Evolutionary conservation across 164 flowering plant species (phyloP), one percentile per base, ranked within the genome.

Genomic region (Berberis thunbergii): DNA sequence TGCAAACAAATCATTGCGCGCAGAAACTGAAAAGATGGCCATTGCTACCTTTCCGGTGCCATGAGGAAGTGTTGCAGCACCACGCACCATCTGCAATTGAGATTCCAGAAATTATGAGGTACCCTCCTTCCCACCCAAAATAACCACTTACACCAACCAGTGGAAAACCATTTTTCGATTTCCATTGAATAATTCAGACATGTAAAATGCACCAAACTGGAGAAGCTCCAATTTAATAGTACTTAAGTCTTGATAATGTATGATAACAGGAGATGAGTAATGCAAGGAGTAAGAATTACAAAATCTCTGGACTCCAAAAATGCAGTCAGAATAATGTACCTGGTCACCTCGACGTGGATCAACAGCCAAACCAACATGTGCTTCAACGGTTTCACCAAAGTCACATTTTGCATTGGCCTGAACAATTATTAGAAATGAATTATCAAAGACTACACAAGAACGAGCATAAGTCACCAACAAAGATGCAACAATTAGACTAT

Each of bases 311-410:
- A 1, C 10, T 3, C 10, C 0, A 57, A 45, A 2, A 44, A 59
- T 4, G 49, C 7, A 59, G 11, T 13, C 62, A 6, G 11, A 44
- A 39, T 0, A 70, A 54, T 54, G 52, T 73, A 87, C 96, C 95
- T 83, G 82, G 70, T 92, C 94, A 72, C 84, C 85, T 67, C 88
- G 84, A 41, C 84, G 81, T 59, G 77, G 76, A 52, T 88, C 89
- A 71, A 88, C 78, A 52, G 84, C 89, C 84, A 95, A 73, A 11
- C 74, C 78, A 13, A 85, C 97, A 73, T 95, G 99, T 43, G 94
- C 99, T 82, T 95, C 99, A 58, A 95, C 68, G 65, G 96, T 91
- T 76, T 95, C 97, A 67, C 75, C 81, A 60, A 91, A 95, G 4
- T 79, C 86, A 44, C 72, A 52, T 69, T 75, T 81, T 60, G 91